Conservation (phyloP, 1,139 yeast genomes). For the Barnettozyma hawaiiensis region DNA sequence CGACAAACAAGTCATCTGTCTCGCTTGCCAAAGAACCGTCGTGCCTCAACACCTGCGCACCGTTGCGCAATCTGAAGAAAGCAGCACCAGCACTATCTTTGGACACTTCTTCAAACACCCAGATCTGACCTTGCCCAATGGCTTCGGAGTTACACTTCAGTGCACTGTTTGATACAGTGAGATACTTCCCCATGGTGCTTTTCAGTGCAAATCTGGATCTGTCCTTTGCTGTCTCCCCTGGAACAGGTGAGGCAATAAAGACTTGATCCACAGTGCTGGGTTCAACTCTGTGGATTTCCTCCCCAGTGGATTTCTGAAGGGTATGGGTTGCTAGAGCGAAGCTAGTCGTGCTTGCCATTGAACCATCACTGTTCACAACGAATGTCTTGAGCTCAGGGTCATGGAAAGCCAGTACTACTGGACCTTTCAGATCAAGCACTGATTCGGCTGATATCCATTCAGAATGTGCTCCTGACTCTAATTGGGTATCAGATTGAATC, state of each 20-base stretch:
- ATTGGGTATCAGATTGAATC: slow-evolving; percentile 1
- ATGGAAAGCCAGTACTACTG: slow-evolving; percentile 27
- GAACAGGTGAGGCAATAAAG: slow-evolving; percentile 30
- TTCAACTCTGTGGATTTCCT: slow-evolving; percentile 27
- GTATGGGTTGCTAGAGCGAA: slow-evolving; percentile 5
- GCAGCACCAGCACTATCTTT: background rate
- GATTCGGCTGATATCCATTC: slow-evolving; percentile 36
- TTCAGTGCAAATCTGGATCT: slow-evolving; percentile 30
- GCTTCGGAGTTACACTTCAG: slow-evolving; percentile 33
- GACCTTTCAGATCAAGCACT: slow-evolving; percentile 34
- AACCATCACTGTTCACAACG: slow-evolving; percentile 9
- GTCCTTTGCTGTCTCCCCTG: slow-evolving; percentile 7
- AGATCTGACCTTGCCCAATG: slow-evolving; percentile 33
- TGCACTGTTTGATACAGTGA: slow-evolving; percentile 24
- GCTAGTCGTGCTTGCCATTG: slow-evolving; percentile 7
- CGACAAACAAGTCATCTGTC: slow-evolving; percentile 18
- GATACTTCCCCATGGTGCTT: slow-evolving; percentile 29
- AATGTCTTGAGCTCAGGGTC: slow-evolving; percentile 6
- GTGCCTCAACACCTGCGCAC: background rate
- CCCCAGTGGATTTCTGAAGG: slow-evolving; percentile 7
- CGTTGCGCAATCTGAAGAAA: background rate
- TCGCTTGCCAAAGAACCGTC: background rate
- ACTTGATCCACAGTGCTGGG: slow-evolving; percentile 37
- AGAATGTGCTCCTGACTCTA: slow-evolving; percentile 7
- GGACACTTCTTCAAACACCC: slow-evolving; percentile 24